A percentile compares a stretch with the other conserved stretches of the same genome.
Evolutionary conservation across 2,329 filamentous ascomycete species (phyloP).

Genomic region (Phyllosticta paracitricarpa): DNA sequence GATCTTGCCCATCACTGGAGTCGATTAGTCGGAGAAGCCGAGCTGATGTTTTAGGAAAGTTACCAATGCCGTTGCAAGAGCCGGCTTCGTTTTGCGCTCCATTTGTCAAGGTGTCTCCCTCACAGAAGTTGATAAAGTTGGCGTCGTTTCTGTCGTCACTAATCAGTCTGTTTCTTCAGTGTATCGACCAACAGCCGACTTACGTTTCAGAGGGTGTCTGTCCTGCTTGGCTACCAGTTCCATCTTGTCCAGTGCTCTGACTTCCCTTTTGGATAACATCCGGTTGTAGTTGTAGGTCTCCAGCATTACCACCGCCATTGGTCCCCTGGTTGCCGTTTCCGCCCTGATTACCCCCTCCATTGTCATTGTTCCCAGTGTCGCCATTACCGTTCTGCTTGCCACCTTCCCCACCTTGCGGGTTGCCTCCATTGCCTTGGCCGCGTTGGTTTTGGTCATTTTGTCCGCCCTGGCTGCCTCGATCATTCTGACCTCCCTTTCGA

Average conservation of each 20-base stretch:
- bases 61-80: slow-evolving; percentile 47
- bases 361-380: slow-evolving; percentile 11
- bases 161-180: slow-evolving; percentile 11
- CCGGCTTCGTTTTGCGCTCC: slow-evolving; percentile 40
- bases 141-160: slow-evolving; percentile 30
- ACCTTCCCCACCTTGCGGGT: slow-evolving; percentile 2
- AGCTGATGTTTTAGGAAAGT: not conserved
- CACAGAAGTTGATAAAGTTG: slow-evolving; percentile 54
- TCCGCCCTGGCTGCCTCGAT: slow-evolving; percentile 2
- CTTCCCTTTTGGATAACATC: slow-evolving; percentile 36
- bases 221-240: slow-evolving; percentile 25
- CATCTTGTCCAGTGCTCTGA: slow-evolving; percentile 30
- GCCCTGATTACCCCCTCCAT: slow-evolving; percentile 13
- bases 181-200: slow-evolving; percentile 12
- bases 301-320: too few relatives aligned
- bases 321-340: slow-evolving; percentile 12
- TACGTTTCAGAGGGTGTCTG: slow-evolving; percentile 39
- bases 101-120: slow-evolving; percentile 45
- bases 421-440: not conserved
- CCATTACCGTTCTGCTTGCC: slow-evolving; percentile 12
- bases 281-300: slow-evolving; percentile 22
- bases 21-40: slow-evolving; percentile 4
- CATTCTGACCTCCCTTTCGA: slow-evolving; percentile 12
- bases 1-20: slow-evolving; percentile 46
- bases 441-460: slow-evolving; percentile 13